These are phyloP conservation scores for Aspergillus tamarii DNA, from an alignment of 2,329 filamentous ascomycete species.

Conservation along the genomic window DNA sequence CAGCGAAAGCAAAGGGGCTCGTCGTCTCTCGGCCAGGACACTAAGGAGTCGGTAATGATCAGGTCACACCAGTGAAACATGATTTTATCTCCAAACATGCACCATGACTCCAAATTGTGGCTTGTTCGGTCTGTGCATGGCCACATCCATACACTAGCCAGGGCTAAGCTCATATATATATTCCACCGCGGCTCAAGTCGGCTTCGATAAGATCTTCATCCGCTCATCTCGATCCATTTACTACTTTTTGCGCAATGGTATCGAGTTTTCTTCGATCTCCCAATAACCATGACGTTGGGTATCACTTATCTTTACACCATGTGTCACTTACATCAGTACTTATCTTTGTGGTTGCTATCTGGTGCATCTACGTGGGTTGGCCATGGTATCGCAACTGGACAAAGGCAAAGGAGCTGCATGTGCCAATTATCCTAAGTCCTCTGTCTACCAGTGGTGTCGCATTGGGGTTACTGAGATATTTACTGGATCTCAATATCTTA, in stretches of 20 bases:
- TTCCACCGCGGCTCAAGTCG: background rate
- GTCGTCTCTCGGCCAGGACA: background rate
- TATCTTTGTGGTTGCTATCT: background rate
- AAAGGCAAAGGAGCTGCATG: background rate
- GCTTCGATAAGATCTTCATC: background rate
- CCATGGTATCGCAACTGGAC: background rate
- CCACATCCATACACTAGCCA: background rate
- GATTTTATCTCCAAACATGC: background rate
- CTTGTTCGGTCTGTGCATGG: background rate
- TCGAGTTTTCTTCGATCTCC: background rate
- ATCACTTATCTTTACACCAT: too few species aligned
- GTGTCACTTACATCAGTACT: background rate
- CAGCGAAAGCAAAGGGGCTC: background rate
- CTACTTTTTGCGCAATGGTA: background rate
- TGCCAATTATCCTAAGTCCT: background rate
- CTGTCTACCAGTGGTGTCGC: background rate
- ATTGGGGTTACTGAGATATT: background rate
- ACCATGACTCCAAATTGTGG: background rate
- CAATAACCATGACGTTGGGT: background rate
- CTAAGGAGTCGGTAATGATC: background rate
- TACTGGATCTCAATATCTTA: too few species aligned
- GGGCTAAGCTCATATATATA: background rate
- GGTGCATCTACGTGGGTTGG: background rate
- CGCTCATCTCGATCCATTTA: background rate
- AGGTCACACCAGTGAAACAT: background rate